Evolutionary conservation across 768 basidiomycete species (phyloP), one percentile per base, ranked within the genome.

Genomic region (Pisolithus albus): DNA sequence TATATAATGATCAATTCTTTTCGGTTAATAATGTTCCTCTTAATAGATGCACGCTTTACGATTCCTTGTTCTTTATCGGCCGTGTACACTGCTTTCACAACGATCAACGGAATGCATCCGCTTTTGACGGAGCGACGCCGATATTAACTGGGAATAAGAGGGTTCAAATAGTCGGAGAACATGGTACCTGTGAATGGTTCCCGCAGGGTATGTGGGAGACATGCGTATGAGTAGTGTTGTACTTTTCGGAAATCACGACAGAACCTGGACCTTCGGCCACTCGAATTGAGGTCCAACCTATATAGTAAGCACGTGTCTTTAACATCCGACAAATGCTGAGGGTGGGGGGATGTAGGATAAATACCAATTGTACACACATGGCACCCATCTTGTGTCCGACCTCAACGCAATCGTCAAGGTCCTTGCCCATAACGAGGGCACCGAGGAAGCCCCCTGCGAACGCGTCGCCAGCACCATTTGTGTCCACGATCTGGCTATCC

Each of bases 401-500:
- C 71, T 86, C 81, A 53, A 99, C 79, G 43, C 78, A 78, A 67
- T 92, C 84, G 18, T 86, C 84, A 23, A 91, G 62, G 26, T 64
- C 70, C 77, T 91, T 96, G 10, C 92, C 93, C 34, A 79, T 67
- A 47, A 90, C 83, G 51, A 81, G 75, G 1, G 86, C 94, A 46
- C 91, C 96, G 50, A 97, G 70, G 80, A 98, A 94, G 36, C 90
- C 96, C 52, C 95, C 96, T 24, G 93, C 92, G 61, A 99, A 98
- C 39, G 91, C 92, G 67, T 99, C 95, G 41, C 96, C 96, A 18
- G 95, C 96, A 48, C 91, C 96, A 69, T 99, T 99, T 42, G 96
- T 98, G 68, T 99, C 96, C 52, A 96, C 86, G 58, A 96, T 93
- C 67, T 84, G 60, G 38, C 73, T 76, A 50, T 77, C 75, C 45